These are phyloP conservation scores for Pseudonitzschia multiseries DNA, from an alignment of 108 stramenopile genomes.

Conservation along the genomic window DNA sequence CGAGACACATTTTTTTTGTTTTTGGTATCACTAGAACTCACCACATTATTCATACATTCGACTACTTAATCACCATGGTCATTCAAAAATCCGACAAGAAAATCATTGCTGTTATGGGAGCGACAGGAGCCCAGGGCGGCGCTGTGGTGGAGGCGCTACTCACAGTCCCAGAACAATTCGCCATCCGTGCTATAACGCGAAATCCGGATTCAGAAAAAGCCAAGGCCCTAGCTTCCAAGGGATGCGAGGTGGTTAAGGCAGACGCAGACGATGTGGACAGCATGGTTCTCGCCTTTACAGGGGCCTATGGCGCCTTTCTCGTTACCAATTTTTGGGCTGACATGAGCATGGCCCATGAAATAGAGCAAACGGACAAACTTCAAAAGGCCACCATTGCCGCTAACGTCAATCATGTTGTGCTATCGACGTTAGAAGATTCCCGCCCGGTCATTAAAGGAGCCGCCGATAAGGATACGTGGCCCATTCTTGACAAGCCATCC, in stretches of 20 bases:
- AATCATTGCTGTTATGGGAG: constrained; percentile 16
- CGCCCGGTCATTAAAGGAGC: background rate
- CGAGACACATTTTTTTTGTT: no score
- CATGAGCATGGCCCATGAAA: constrained; percentile 3
- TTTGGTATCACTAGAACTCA: no score
- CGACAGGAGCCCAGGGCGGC: constrained; percentile 20
- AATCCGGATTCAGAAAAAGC: constrained; percentile 21
- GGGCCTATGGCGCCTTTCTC: constrained; percentile 24
- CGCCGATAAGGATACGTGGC: background rate
- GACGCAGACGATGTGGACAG: constrained; percentile 16
- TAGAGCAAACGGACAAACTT: background rate
- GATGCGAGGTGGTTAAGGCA: background rate
- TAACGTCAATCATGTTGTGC: constrained; percentile 5
- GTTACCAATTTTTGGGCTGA: constrained; percentile 27
- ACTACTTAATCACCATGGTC: no score
- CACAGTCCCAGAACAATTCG: background rate
- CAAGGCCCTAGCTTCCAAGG: constrained; percentile 11
- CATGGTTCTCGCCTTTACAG: constrained; percentile 4
- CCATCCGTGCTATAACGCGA: constrained; percentile 21
- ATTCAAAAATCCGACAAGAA: background rate
- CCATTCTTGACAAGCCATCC: background rate
- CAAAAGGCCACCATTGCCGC: constrained; percentile 4
- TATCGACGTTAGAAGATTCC: constrained; percentile 5
- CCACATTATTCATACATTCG: no score
- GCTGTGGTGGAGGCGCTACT: background rate